phyloP scores from a whole-genome alignment of 1,139 yeast species.

The Geotrichum restrictum region DNA sequence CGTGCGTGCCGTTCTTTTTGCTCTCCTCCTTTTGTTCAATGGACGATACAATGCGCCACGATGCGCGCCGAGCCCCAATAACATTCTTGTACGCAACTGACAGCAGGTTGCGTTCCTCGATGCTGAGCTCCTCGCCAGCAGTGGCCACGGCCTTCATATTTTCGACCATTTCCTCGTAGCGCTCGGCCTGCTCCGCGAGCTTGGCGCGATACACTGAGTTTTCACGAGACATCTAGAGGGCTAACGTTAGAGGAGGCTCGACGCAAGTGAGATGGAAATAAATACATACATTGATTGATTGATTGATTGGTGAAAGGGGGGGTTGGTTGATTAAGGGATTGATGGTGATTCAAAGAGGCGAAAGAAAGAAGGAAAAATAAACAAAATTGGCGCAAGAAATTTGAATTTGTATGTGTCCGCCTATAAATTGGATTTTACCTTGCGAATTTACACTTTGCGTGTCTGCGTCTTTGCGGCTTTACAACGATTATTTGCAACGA shows the following conservation, averaged over 20 bases:
- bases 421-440: too few relatives aligned
- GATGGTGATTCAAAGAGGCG: background rate
- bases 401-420: too few relatives aligned
- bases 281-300: background rate
- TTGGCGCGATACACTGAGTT: slow-evolving; percentile 97
- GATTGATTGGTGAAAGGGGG: background rate
- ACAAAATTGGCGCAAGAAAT: too few relatives aligned
- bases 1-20: slow-evolving; percentile 83
- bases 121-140: slow-evolving; percentile 90
- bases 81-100: slow-evolving; percentile 98
- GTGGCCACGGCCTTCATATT: slow-evolving; percentile 97
- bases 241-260: background rate
- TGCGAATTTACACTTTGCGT: too few relatives aligned
- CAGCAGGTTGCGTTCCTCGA: slow-evolving; percentile 94
- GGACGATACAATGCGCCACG: slow-evolving; percentile 98
- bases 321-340: background rate
- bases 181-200: slow-evolving; percentile 98
- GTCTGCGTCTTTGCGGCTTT: too few relatives aligned
- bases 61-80: slow-evolving; percentile 98
- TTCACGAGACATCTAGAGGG: slow-evolving; percentile 63
- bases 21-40: slow-evolving; percentile 99
- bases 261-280: too few relatives aligned
- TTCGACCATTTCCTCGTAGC: slow-evolving; percentile 98
- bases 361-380: background rate
- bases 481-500: too few relatives aligned